Percentiles rank a stretch among this genome's conserved stretches.
Conservation (phyloP, 345 rosid genomes). For the Aegle marmelos region DNA sequence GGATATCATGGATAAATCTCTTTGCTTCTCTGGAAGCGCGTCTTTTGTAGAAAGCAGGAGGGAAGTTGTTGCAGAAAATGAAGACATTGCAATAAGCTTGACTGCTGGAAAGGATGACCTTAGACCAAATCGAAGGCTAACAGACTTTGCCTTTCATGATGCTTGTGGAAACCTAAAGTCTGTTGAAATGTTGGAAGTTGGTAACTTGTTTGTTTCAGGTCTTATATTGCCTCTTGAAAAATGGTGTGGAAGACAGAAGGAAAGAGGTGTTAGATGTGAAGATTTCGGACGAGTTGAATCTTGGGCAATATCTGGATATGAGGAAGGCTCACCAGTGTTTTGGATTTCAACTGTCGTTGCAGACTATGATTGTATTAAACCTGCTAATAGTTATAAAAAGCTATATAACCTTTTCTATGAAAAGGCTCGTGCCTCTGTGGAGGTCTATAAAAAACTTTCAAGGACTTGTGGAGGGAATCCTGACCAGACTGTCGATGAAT, state of each 20-base stretch:
- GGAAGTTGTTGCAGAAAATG: constrained; percentile 42
- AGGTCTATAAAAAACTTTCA: constrained; percentile 59
- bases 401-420: constrained; percentile 42
- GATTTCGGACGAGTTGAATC: constrained; percentile 50
- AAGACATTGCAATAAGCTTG: constrained; percentile 36
- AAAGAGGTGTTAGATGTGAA: constrained; percentile 42
- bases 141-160: constrained; percentile 48
- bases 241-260: constrained; percentile 36
- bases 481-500: constrained; percentile 50
- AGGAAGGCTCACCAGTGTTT: constrained; percentile 53
- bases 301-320: constrained; percentile 70
- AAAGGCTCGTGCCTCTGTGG: constrained; percentile 54
- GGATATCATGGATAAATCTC: constrained; percentile 55
- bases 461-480: constrained; percentile 50
- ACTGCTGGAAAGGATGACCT: constrained; percentile 18
- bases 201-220: constrained; percentile 49
- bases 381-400: constrained; percentile 44
- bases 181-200: constrained; percentile 57
- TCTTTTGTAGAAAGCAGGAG: constrained; percentile 43
- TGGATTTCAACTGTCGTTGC: constrained; percentile 61
- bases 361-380: constrained; percentile 53
- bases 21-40: constrained; percentile 33
- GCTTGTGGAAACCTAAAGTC: constrained; percentile 31
- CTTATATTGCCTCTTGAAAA: constrained; percentile 47
- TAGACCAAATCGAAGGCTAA: constrained; percentile 47